Evolutionary conservation across 1,139 yeast species (phyloP), one percentile per base, ranked within the genome.

Genomic region (Pichia terricola): DNA sequence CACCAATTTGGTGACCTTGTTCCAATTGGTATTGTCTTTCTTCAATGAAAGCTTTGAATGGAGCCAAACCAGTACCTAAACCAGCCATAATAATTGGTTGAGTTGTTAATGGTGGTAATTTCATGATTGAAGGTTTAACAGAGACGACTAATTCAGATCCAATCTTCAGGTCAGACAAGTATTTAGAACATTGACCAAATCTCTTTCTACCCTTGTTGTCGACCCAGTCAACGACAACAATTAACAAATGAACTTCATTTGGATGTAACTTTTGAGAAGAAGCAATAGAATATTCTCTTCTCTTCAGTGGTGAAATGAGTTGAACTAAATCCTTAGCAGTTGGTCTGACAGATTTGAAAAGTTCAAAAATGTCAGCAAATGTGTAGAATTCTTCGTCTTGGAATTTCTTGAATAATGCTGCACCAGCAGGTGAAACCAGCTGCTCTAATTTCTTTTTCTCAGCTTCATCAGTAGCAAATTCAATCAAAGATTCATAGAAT

Each of bases 201-300:
- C 97, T 79, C 60, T 75, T 77, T 63, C 96, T 77, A 43, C 96
- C 96, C 62, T 75, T 74, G 43, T 82, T 73, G 64, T 89, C 96
- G 45, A 80, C 72, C 98, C 98, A 91, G 65, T 89, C 96, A 46
- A 89, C 97, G 45, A 89, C 97, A 50, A 91, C 98, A 63, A 91
- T 80, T 60, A 91, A 75, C 60, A 91, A 70, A 61, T 89, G 97
- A 41, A 91, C 88, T 33, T 91, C 91, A 61, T 85, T 86, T 47
- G 91, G 86, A 67, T 89, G 97, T 56, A 85, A 72, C 62, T 75
- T 85, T 67, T 91, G 98, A 33, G 97, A 89, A 2, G 96, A 88
- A 4, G 98, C 97, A 65, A 91, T 91, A n/a, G 97, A 89, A 63
- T 91, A 91, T 66, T 91, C 98, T 71, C 98, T 84, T 71, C 98